Base-by-base conservation (phyloP, 306 rosid species). In the Phaseolus lunatus region DNA sequence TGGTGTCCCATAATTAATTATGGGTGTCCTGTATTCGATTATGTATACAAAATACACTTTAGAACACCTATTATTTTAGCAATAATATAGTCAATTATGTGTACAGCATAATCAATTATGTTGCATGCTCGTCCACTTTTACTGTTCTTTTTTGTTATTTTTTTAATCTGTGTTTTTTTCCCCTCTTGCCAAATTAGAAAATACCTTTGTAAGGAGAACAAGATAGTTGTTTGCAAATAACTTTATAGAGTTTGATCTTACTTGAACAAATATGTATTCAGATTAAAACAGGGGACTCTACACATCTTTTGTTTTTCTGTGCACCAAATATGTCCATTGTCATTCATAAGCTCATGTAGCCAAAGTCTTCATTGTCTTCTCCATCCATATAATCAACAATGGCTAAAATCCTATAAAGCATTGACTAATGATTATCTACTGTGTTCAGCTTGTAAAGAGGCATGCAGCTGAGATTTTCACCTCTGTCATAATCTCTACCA, bases 391-490 rank as follows among this genome's bases (percentile, higher is more conserved):
- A 59, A 61, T 68, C 29, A 61, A 52, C 72, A 50, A 75, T 54
- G 26, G 29, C 29, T 23, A 24, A 19, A 41, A 11, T 62, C 57
- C 33, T 49, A 49, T 69, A 3, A 48, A 57, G 56, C 11, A 19
- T 29, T 54, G 48, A 77, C 48, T 62, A 61, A 61, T 33, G 35
- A 49, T 83, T 54, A 24, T 44, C 62, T 68, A 53, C 41, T 70
- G 33, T 65, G 81, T 80, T 72, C 96, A 92, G 97, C 97, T 89
- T 3, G 84, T 92, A 2, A 90, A 89, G 76, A 90, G 97, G 87
- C 97, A 92, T 13, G 96, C 96, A 9, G 92, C 96, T 12, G 96
- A 92, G 91, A 92, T 92, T 74, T 92, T 92, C 87, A 92, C 89
- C 56, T 90, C 94, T 63, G 96, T 90, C 29, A 90, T 86, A 31